Percentiles rank a stretch among this genome's conserved stretches.
Evolutionary conservation across 2,329 filamentous ascomycete species (phyloP).

Genomic region (Alternaria arbusti): DNA sequence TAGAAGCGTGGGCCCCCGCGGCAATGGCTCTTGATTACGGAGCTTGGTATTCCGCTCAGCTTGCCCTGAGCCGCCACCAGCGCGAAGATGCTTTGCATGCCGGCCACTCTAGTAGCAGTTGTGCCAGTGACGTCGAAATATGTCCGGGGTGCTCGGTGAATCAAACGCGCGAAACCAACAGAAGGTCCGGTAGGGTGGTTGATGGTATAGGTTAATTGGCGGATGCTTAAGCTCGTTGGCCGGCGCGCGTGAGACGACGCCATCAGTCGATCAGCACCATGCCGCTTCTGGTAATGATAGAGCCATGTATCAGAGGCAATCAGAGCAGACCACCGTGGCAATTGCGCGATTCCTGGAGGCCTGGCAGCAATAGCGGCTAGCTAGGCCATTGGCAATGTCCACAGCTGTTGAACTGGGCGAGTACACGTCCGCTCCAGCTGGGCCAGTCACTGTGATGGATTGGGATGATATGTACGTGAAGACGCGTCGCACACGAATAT

Average conservation of each 20-base stretch:
- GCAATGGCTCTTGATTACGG: conserved; percentile 14
- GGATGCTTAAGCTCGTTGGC: conserved; percentile 29
- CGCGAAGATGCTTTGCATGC: conserved; percentile 13
- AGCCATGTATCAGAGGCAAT: conserved; percentile 25
- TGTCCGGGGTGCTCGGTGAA: conserved; percentile 11
- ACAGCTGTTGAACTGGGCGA: conserved; percentile 1
- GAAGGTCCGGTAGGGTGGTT: conserved; percentile 31
- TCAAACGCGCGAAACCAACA: conserved; percentile 4
- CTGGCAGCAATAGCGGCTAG: conserved; percentile 2
- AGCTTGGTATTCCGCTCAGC: conserved; percentile 20
- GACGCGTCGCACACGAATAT: conserved; percentile 2
- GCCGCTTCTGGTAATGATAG: conserved; percentile 11
- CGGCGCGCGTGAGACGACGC: conserved; percentile 22
- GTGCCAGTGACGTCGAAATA: conserved; percentile 1
- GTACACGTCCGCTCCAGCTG: conserved; percentile 1
- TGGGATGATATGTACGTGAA: conserved; percentile 2
- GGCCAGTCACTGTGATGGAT: background rate
- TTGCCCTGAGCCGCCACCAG: conserved; percentile 28
- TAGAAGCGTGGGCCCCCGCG: conserved; percentile 15
- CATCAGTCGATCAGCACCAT: conserved; percentile 30
- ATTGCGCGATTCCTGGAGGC: background rate
- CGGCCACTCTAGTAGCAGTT: background rate
- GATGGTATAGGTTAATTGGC: conserved; percentile 26
- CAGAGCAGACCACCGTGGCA: conserved; percentile 17
- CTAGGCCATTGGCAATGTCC: background rate